These are phyloP conservation scores for Phaeosphaeriaceae sp. DNA, from an alignment of 2,329 filamentous ascomycete genomes.

Conservation along the genomic window DNA sequence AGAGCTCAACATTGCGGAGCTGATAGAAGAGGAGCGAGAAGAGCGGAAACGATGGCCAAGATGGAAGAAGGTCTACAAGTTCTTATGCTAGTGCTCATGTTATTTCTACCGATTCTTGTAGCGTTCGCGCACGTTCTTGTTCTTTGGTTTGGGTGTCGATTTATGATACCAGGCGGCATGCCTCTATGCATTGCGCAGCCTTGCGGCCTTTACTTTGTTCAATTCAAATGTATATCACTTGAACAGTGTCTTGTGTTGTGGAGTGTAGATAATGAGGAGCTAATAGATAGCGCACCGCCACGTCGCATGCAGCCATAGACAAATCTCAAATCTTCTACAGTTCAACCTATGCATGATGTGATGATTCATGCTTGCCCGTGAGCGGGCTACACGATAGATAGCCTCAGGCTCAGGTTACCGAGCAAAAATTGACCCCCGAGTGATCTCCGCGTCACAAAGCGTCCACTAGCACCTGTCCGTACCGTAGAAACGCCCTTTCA, in stretches of 20 bases:
- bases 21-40: slow-evolving; percentile 80
- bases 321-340: background rate
- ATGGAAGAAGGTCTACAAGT: slow-evolving; percentile 59
- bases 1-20: slow-evolving; percentile 79
- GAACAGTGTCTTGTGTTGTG: background rate
- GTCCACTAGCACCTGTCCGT: too few relatives aligned
- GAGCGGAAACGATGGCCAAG: slow-evolving; percentile 65
- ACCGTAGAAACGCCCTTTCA: background rate
- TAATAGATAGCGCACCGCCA: background rate
- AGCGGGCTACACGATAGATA: too few relatives aligned
- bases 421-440: too few relatives aligned
- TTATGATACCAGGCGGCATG: slow-evolving; percentile 45
- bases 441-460: too few relatives aligned
- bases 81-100: slow-evolving; percentile 50
- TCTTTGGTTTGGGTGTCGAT: slow-evolving; percentile 14
- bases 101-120: slow-evolving; percentile 14
- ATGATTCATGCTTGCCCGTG: background rate
- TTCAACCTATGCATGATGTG: background rate
- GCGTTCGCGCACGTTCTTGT: slow-evolving; percentile 19
- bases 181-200: slow-evolving; percentile 31
- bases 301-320: background rate
- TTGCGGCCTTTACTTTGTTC: slow-evolving; percentile 16
- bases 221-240: slow-evolving; percentile 1
- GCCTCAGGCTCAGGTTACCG: too few relatives aligned
- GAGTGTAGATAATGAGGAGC: background rate